These are phyloP conservation scores for Boletus eberwhitei DNA, from an alignment of 768 basidiomycete species.

Conservation along the genomic window DNA sequence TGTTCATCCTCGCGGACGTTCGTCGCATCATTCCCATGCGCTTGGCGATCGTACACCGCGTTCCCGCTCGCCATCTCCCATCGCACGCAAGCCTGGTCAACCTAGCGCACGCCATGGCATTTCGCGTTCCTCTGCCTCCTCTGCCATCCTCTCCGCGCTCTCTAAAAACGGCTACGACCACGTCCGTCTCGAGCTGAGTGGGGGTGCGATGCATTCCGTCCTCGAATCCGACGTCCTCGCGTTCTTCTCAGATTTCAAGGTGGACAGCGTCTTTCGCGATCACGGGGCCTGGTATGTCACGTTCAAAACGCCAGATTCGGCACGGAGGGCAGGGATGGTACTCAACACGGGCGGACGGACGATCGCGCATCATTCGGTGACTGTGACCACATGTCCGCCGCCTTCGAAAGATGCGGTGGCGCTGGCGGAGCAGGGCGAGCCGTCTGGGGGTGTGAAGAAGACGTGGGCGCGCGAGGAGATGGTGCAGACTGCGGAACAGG, in stretches of 20 bases:
- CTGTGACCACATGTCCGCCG: conserved; percentile 43
- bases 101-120: conserved; percentile 23
- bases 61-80: conserved; percentile 41
- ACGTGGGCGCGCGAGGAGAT: conserved; percentile 54
- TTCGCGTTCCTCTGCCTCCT: conserved; percentile 20
- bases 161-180: conserved; percentile 64
- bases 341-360: conserved; percentile 50
- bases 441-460: conserved; percentile 35
- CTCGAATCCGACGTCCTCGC: conserved; percentile 63
- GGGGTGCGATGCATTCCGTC: conserved; percentile 44
- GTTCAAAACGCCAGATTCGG: conserved; percentile 60
- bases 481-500: conserved; percentile 50
- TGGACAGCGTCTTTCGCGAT: conserved; percentile 71
- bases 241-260: conserved; percentile 69
- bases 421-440: conserved; percentile 29
- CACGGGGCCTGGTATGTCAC: conserved; percentile 77
- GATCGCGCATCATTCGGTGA: conserved; percentile 58
- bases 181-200: conserved; percentile 54
- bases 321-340: conserved; percentile 65
- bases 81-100: conserved; percentile 38
- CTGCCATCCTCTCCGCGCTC: conserved; percentile 40
- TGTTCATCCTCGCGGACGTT: conserved; percentile 26
- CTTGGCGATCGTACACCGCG: conserved; percentile 22
- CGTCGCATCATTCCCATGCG: conserved; percentile 19
- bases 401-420: conserved; percentile 34